phyloP scores from a whole-genome alignment of 192 early-diverging fungal genomes.

The Diversispora epigaea region DNA sequence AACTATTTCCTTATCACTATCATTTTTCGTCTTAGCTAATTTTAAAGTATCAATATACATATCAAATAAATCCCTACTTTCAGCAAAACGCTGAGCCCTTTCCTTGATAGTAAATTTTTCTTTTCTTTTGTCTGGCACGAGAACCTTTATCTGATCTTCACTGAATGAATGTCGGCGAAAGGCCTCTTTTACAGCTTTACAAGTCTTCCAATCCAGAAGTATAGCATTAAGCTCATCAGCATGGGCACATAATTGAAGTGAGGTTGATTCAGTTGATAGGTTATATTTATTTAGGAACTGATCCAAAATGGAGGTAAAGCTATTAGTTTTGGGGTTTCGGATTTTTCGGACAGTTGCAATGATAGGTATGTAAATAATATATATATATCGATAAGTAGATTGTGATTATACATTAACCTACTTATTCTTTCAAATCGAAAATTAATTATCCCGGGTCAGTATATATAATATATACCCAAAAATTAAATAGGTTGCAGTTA shows the following conservation, averaged over 20 bases:
- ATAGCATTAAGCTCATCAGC: background rate
- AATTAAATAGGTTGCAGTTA: no score
- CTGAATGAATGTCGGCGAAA: background rate
- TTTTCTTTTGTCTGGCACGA: background rate
- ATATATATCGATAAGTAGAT: no score
- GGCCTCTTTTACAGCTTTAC: background rate
- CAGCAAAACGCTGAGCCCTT: background rate
- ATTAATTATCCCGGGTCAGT: no score
- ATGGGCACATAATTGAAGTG: background rate
- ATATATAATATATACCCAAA: background rate
- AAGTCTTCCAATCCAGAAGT: background rate
- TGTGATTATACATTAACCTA: no score
- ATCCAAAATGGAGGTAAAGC: no score
- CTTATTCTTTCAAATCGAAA: no score
- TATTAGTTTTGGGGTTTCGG: no score
- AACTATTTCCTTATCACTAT: background rate
- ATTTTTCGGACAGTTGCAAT: no score
- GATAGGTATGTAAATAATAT: no score
- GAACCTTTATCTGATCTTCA: slow-evolving; percentile 2
- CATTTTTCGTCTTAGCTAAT: background rate
- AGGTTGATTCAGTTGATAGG: background rate
- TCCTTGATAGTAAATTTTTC: background rate
- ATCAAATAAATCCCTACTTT: background rate
- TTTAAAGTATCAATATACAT: background rate
- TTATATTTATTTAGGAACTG: slow-evolving; percentile 14